These are phyloP conservation scores for Neonectria faginata DNA, from an alignment of 2,329 filamentous ascomycete species.

Conservation along the genomic window DNA sequence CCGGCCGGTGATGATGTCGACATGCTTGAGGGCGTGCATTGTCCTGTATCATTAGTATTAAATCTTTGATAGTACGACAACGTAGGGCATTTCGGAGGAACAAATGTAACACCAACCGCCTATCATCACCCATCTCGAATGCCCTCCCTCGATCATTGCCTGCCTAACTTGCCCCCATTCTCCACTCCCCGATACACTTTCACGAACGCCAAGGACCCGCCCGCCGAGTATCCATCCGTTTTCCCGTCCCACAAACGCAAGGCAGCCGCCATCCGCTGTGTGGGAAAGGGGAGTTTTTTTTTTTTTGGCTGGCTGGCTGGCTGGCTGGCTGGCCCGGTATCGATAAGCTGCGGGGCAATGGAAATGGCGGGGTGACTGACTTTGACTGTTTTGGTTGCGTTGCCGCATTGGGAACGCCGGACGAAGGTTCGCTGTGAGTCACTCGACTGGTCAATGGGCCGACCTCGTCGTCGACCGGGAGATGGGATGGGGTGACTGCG, in stretches of 20 bases:
- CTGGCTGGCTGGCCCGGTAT: background rate
- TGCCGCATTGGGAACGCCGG: no score
- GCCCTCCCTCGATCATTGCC: slow-evolving; percentile 18
- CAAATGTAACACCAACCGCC: background rate
- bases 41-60: background rate
- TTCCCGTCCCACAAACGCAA: slow-evolving; percentile 10
- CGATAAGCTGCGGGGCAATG: slow-evolving; percentile 27
- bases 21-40: background rate
- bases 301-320: no score
- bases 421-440: slow-evolving; percentile 14
- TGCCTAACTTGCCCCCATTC: slow-evolving; percentile 9
- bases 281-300: slow-evolving; percentile 3
- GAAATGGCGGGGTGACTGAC: slow-evolving; percentile 15
- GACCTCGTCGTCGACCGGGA: background rate
- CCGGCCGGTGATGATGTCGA: background rate
- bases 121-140: slow-evolving; percentile 3
- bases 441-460: slow-evolving; percentile 26
- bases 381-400: no score
- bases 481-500: slow-evolving; percentile 5
- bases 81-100: background rate
- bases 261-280: slow-evolving; percentile 16
- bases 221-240: background rate
- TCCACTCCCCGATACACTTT: slow-evolving; percentile 11
- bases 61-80: background rate
- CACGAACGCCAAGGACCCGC: background rate